Evolutionary conservation across 1,284 basidiomycete species (phyloP).

Genomic region (Apiotrichum mycotoxinovorans): DNA sequence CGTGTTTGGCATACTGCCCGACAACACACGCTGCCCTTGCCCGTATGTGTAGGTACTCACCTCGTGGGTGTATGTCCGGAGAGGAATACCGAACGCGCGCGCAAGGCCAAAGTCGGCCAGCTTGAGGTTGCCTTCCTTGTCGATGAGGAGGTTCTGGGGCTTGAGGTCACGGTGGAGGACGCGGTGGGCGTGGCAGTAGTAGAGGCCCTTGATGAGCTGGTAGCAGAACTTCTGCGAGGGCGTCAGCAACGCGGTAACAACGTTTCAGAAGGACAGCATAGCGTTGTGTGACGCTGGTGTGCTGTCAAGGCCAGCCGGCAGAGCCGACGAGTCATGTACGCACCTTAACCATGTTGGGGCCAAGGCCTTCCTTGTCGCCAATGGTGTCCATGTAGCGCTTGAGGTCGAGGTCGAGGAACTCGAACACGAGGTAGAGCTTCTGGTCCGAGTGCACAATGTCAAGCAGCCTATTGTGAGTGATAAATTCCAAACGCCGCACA

Average conservation of each 20-base stretch:
- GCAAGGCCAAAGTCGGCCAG: conserved; percentile 93
- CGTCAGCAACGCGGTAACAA: too few species aligned
- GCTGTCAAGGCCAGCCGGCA: too few species aligned
- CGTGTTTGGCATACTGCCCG: not conserved
- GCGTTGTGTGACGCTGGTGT: too few species aligned
- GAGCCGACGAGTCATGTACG: conserved; percentile 55
- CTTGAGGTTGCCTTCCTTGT: conserved; percentile 94
- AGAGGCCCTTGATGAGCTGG: conserved; percentile 93
- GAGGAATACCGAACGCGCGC: conserved; percentile 90
- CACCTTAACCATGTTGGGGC: conserved; percentile 86
- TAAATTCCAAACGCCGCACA: not conserved
- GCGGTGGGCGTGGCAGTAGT: conserved; percentile 98
- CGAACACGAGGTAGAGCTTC: conserved; percentile 97
- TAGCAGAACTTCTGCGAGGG: conserved; percentile 55
- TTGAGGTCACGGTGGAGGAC: conserved; percentile 97
- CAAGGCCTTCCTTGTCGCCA: conserved; percentile 90
- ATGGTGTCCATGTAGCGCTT: conserved; percentile 99
- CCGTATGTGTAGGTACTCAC: conserved; percentile 50
- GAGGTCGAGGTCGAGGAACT: conserved; percentile 96
- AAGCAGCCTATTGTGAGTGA: conserved; percentile 64
- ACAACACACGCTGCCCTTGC: not conserved
- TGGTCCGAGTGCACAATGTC: conserved; percentile 98
- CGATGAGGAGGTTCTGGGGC: conserved; percentile 96
- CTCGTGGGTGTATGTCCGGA: conserved; percentile 95
- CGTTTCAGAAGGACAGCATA: too few species aligned